These are phyloP conservation scores for Nymphaea thermarum DNA, from an alignment of 164 flowering plant species.

Conservation along the genomic window DNA sequence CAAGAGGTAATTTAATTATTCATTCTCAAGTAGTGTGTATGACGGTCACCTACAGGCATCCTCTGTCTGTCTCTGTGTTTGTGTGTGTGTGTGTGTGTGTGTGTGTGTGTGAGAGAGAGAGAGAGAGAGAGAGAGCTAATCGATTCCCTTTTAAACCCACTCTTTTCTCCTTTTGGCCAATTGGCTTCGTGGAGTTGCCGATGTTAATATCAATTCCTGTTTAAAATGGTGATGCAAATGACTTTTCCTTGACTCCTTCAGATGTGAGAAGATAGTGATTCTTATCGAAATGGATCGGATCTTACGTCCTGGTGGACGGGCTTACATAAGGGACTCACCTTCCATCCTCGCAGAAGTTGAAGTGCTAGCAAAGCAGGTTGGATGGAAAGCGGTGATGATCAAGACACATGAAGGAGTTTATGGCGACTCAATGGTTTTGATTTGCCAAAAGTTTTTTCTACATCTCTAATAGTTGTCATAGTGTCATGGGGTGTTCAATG, in stretches of 20 bases:
- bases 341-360: constrained; percentile 52
- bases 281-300: constrained; percentile 95
- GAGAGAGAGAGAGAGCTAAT: too few species aligned
- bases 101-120: too few species aligned
- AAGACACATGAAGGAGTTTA: constrained; percentile 77
- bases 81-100: too few species aligned
- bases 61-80: not conserved
- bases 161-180: too few species aligned
- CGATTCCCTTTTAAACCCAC: not conserved
- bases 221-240: not conserved
- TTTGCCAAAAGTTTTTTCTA: constrained; percentile 33
- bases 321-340: constrained; percentile 67
- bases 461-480: not conserved
- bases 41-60: not conserved
- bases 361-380: constrained; percentile 51
- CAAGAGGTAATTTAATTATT: constrained; percentile 34
- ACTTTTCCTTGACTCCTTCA: constrained; percentile 11
- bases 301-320: constrained; percentile 80
- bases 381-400: constrained; percentile 43
- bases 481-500: not conserved
- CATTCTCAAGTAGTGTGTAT: not conserved
- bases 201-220: too few species aligned
- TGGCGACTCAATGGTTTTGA: constrained; percentile 55
- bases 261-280: constrained; percentile 64
- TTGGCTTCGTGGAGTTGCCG: too few species aligned